Conservation (phyloP, 2,329 filamentous ascomycete genomes). For the Spiromastix sp. region DNA sequence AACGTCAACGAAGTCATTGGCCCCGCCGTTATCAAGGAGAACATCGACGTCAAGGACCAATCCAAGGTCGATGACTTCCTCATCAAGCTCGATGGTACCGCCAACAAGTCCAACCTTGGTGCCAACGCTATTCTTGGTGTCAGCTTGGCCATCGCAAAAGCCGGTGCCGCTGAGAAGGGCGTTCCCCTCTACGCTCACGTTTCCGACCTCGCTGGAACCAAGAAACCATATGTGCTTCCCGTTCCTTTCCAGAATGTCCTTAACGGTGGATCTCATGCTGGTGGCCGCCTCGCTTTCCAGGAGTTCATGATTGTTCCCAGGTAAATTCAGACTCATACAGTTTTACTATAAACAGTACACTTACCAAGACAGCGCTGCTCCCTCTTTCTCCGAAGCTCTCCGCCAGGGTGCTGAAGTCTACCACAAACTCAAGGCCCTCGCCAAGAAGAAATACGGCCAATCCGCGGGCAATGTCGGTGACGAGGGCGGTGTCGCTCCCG, state of each 20-base stretch:
- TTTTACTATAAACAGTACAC: slow-evolving; percentile 5
- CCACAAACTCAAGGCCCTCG: slow-evolving; percentile 90
- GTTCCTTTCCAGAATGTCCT: slow-evolving; percentile 92
- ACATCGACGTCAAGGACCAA: slow-evolving; percentile 78
- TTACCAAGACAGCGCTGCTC: slow-evolving; percentile 51
- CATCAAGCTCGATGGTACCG: slow-evolving; percentile 70
- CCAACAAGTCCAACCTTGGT: slow-evolving; percentile 80
- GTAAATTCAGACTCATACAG: slow-evolving; percentile 35
- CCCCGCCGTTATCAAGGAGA: slow-evolving; percentile 71
- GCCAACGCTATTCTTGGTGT: slow-evolving; percentile 85
- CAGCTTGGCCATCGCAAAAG: slow-evolving; percentile 75
- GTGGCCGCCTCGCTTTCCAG: slow-evolving; percentile 90
- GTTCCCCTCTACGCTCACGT: slow-evolving; percentile 82
- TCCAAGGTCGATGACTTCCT: slow-evolving; percentile 74
- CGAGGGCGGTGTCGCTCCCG: slow-evolving; percentile 97
- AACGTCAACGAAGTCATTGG: slow-evolving; percentile 78
- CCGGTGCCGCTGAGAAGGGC: slow-evolving; percentile 78
- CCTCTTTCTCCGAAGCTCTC: slow-evolving; percentile 89
- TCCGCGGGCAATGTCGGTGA: slow-evolving; percentile 98
- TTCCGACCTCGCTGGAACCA: slow-evolving; percentile 76
- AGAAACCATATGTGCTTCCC: slow-evolving; percentile 83
- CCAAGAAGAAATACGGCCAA: slow-evolving; percentile 99
- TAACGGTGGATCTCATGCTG: slow-evolving; percentile 91
- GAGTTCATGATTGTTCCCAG: slow-evolving; percentile 92
- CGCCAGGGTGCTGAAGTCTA: slow-evolving; percentile 96